Conservation (phyloP, 306 rosid genomes). For the Quercus wislizeni region DNA sequence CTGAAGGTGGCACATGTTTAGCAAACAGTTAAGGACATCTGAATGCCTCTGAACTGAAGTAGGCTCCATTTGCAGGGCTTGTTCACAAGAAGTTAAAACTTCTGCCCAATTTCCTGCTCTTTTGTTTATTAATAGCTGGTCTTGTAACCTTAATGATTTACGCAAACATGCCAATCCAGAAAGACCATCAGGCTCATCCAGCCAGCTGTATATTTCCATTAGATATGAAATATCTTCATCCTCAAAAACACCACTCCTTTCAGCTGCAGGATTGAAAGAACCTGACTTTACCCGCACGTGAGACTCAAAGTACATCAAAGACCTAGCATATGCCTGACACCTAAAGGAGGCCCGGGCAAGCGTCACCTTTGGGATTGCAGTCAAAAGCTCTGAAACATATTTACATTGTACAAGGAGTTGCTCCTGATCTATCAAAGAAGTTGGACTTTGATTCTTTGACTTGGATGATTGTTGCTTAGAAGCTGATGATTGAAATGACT, state of each 20-base stretch:
- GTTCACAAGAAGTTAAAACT: slow-evolving; percentile 90
- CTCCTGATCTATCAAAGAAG: slow-evolving; percentile 45
- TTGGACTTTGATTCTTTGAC: slow-evolving; percentile 55
- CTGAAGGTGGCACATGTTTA: slow-evolving; percentile 98
- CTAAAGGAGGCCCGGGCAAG: slow-evolving; percentile 92
- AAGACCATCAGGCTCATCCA: slow-evolving; percentile 96
- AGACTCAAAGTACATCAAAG: slow-evolving; percentile 92
- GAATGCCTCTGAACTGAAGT: slow-evolving; percentile 92
- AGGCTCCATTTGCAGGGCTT: slow-evolving; percentile 96
- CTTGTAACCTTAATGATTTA: slow-evolving; percentile 74
- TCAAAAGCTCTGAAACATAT: slow-evolving; percentile 82
- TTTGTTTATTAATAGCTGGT: slow-evolving; percentile 84
- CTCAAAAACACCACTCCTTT: slow-evolving; percentile 77
- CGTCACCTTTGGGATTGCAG: slow-evolving; percentile 78
- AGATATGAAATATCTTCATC: slow-evolving; percentile 86
- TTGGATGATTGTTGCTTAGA: slow-evolving; percentile 64
- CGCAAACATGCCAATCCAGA: slow-evolving; percentile 82
- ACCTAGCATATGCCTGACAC: slow-evolving; percentile 96
- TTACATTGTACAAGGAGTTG: slow-evolving; percentile 76
- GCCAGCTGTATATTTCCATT: slow-evolving; percentile 87
- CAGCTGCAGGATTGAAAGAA: slow-evolving; percentile 97
- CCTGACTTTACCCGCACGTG: slow-evolving; percentile 80
- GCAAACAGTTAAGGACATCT: slow-evolving; percentile 86
- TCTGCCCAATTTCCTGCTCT: slow-evolving; percentile 96
- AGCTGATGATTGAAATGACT: slow-evolving; percentile 41